Base-by-base conservation (phyloP, 1,284 basidiomycete genomes). In the Trichosporon inkin region DNA sequence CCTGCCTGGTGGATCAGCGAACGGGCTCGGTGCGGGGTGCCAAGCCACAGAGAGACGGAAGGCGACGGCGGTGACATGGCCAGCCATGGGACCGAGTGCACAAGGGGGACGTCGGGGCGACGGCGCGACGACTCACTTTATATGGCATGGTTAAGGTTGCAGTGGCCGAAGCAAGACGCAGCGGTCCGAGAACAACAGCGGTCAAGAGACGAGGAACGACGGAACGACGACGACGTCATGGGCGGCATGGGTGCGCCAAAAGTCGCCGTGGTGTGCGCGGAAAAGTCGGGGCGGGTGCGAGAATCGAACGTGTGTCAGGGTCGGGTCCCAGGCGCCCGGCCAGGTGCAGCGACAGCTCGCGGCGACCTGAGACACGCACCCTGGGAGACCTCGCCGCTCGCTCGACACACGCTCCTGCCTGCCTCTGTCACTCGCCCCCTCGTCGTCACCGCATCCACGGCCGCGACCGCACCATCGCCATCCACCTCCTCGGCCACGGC, bases 1-100 rank as follows among this genome's bases (percentile, higher is more conserved):
- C 74, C 73, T 10, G 64, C 73, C 72, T 74, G 40, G 20, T 6
- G 20, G 56, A 32, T 62, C 14, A 55, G 44, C 40, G 49, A 6
- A 20, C 28, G 28, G 28, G 28, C 28, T 32, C 8, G 28, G 8
- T 8, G 28, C 28, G 28, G 28, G n/a, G n/a, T n/a, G n/a, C n/a
- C n/a, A n/a, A n/a, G n/a, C n/a, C n/a, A n/a, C n/a, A n/a, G n/a
- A n/a, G n/a, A n/a, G n/a, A n/a, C n/a, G n/a, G n/a, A n/a, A n/a
- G n/a, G n/a, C n/a, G n/a, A n/a, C n/a, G n/a, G n/a, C n/a, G n/a
- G 28, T 32, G 5, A 32, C 28, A 32, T 5, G 8, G 28, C 8
- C 28, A 32, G 28, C 28, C 5, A 32, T 32, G 28, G 4, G 28
- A 5, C 8, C 36, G 36, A 38, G 36, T n/a, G 36, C 11, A 38